phyloP scores from a whole-genome alignment of 352 stramenopile species.

The Pseudoperonospora humuli region DNA sequence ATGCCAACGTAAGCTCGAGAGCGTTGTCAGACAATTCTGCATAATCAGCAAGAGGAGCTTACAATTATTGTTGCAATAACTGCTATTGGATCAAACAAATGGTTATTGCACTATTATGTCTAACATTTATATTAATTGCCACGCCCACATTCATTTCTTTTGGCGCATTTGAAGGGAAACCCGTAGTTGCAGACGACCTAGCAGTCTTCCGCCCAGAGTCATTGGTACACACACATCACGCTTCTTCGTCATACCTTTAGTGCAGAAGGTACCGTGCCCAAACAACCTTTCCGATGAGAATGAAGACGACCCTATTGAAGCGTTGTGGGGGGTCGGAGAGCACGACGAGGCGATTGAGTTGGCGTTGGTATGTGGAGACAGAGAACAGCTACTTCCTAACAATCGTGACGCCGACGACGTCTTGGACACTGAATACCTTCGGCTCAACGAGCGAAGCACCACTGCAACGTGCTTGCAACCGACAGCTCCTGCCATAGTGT shows the following conservation, averaged over 20 bases:
- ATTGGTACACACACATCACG: conserved; percentile 48
- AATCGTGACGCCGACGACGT: conserved; percentile 24
- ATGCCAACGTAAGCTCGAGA: too few relatives aligned
- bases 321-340: conserved; percentile 22
- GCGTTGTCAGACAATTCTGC: too few relatives aligned
- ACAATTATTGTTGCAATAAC: too few relatives aligned
- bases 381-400: conserved; percentile 17
- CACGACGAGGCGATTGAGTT: conserved; percentile 24
- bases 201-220: conserved; percentile 52
- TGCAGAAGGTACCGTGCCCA: conserved; percentile 61
- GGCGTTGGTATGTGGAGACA: conserved; percentile 19
- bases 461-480: conserved; percentile 63
- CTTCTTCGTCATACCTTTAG: conserved; percentile 40
- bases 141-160: conserved; percentile 25
- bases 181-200: conserved; percentile 48
- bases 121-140: too few relatives aligned
- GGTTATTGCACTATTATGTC: too few relatives aligned
- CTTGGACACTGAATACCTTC: conserved; percentile 24
- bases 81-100: too few relatives aligned
- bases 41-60: too few relatives aligned
- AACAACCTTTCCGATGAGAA: conserved; percentile 39
- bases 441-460: conserved; percentile 33
- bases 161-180: conserved; percentile 46
- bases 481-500: conserved; percentile 37
- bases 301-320: conserved; percentile 18